Evolutionary conservation across 495 filamentous ascomycete species (phyloP), one percentile per base, ranked within the genome.

Genomic region (Eremomyces bilateralis): DNA sequence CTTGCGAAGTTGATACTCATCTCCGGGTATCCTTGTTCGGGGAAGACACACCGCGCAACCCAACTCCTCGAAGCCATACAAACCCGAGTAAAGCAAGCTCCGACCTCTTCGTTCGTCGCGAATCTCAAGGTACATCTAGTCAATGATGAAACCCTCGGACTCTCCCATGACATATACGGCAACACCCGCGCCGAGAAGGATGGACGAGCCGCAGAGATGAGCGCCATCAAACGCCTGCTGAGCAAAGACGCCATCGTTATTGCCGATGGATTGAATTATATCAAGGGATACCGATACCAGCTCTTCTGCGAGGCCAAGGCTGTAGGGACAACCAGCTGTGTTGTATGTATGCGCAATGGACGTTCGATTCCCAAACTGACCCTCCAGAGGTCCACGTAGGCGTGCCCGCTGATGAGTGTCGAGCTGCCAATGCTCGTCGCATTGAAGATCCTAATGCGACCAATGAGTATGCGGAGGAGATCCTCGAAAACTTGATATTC

Each of bases 201-300:
- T 52, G 80, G 82, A 1, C 73, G 88, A n/a, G 85, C 82, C 2
- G 65, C 79, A 10, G 65, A 77, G 21, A 88, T 78, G 51, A 78
- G 73, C 19, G 79, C 84, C 28, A 70, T 91, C 20, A 94, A 93
- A 60, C 69, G 88, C 24, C 64, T 66, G 24, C 63, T 97, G 19
- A 68, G 67, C 15, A 65, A 67, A 19, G 73, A 82, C 43, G 80
- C 77, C 44, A 73, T 97, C 39, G 82, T 95, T 38, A 70, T 97
- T 30, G 65, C 83, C 4, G 83, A 93, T 54, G 77, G 76, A 4
- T 65, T 84, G 49, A 94, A 95, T 49, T 95, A 95, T 56, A 97
- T 97, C 57, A 97, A 97, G 54, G 88, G 88, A 16, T 94, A 78
- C 63, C 64, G 88, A 28, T 97, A 97, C 53, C 88, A 97, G 59